Conservation (phyloP, 208 protist genomes). For the Naegleria fowleri region DNA sequence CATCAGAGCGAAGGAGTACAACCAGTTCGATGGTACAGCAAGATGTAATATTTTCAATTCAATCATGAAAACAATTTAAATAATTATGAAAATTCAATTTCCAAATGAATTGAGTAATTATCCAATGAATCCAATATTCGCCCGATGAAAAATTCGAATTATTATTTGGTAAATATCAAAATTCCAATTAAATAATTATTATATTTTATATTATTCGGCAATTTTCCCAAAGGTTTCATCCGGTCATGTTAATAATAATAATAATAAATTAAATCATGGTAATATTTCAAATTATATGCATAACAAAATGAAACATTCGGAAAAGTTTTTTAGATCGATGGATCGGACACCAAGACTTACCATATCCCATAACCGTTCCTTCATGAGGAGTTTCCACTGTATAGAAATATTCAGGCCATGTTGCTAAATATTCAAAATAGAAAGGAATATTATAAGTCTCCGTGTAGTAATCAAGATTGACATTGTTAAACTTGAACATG, state of each 20-base stretch:
- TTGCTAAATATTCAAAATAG: constrained; percentile 92
- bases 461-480: constrained; percentile 92
- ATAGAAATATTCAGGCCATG: constrained; percentile 92
- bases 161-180: no score
- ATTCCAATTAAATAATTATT: no score
- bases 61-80: neutral
- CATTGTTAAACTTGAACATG: constrained; percentile 87
- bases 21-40: neutral
- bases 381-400: constrained; percentile 75
- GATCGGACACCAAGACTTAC: constrained; percentile 43
- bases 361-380: constrained; percentile 87
- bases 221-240: no score
- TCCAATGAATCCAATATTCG: no score
- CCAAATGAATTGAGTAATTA: no score
- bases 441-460: constrained; percentile 95
- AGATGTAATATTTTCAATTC: neutral
- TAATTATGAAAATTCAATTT: neutral
- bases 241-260: no score
- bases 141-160: no score
- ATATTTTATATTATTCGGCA: no score
- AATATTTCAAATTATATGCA: no score
- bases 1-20: neutral
- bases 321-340: no score
- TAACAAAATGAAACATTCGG: no score
- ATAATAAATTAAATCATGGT: no score